Evolutionary conservation across 495 filamentous ascomycete genomes (phyloP).

Genomic region (Xylaria intraflava): DNA sequence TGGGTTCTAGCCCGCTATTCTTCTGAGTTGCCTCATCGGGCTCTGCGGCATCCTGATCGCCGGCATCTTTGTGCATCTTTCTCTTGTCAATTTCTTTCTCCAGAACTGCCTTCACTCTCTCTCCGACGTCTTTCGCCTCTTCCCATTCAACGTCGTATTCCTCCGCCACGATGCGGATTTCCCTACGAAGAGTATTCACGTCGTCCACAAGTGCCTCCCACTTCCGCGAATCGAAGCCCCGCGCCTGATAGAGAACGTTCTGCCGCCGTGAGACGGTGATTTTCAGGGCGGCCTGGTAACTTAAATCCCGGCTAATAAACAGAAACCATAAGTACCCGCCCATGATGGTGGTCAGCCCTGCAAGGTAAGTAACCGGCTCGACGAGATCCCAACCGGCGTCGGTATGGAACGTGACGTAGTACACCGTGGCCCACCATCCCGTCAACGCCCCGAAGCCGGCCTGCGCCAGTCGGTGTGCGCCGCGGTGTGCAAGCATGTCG

Average conservation of each 20-base stretch:
- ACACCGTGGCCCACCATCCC: conserved; percentile 72
- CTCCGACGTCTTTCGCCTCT: conserved; percentile 68
- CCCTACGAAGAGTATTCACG: conserved; percentile 67
- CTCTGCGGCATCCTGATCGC: conserved; percentile 42
- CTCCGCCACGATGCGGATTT: conserved; percentile 73
- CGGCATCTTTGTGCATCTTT: conserved; percentile 21
- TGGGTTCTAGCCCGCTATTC: conserved; percentile 32
- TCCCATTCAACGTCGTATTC: conserved; percentile 97
- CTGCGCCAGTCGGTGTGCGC: conserved; percentile 73
- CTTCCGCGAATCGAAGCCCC: conserved; percentile 65
- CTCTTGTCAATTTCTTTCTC: conserved; percentile 51
- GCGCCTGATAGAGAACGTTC: conserved; percentile 63
- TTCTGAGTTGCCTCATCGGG: conserved; percentile 40
- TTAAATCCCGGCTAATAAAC: conserved; percentile 84
- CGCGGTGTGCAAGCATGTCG: conserved; percentile 65
- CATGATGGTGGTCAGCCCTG: conserved; percentile 75
- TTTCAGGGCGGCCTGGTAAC: conserved; percentile 77
- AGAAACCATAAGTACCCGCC: conserved; percentile 90
- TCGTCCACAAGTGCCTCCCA: conserved; percentile 81
- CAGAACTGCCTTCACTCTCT: conserved; percentile 64
- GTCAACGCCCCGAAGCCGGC: conserved; percentile 65
- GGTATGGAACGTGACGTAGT: conserved; percentile 71
- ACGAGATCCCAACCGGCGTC: conserved; percentile 83
- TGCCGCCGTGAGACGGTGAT: conserved; percentile 76
- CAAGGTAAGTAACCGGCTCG: conserved; percentile 86